Base-by-base conservation (phyloP, 2,329 filamentous ascomycete genomes). In the Clarireedia homoeocarpa region DNA sequence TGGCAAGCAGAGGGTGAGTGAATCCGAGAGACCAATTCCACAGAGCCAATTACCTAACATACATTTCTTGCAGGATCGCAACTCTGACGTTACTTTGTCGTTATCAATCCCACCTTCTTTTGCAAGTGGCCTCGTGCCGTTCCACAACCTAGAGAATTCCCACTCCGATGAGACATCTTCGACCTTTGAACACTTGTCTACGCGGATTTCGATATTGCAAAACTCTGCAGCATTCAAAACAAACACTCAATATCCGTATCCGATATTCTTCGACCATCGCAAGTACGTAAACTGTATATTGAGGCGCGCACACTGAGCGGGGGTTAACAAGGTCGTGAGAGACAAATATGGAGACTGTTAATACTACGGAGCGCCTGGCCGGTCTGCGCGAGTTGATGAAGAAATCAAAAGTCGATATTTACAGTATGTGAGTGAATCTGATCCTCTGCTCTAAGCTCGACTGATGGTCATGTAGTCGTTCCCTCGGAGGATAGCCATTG, bases 401-500 rank as follows among this genome's bases (percentile, higher is more conserved):
- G 73, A 80, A 91, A 72, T 80, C 87, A 68, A 86, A 89, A 62
- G 80, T 99, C 63, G 91, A 97, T 72, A 80, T 97, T 59, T 99
- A 99, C 76, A 86, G 92, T 96, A 84, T 71, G 76, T 70, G 56
- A 65, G 56, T 62, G 63, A 53, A 54, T 46, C 42, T 34, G 20
- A 20, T 23, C 12, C 7, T 30, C 23, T 36, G 9, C 24, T 15
- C 58, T 58, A 63, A 59, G 59, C 58, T 55, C 40, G 45, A 51
- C 58, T 62, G 56, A 61, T 66, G 2, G 14, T 38, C 74, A 79
- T 54, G 50, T 70, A 97, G 92, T 99, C 69, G 82, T 97, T 6
- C 94, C 94, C 0, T 96, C 92, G 36, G 94, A 97, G 80, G 94
- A 99, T 71, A 92, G 89, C 69, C 94, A 99, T 71, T 89, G 92